Evolutionary conservation across 2,329 filamentous ascomycete genomes (phyloP), one percentile per base, ranked within the genome.

Genomic region (Rhynchosporium graminicola): DNA sequence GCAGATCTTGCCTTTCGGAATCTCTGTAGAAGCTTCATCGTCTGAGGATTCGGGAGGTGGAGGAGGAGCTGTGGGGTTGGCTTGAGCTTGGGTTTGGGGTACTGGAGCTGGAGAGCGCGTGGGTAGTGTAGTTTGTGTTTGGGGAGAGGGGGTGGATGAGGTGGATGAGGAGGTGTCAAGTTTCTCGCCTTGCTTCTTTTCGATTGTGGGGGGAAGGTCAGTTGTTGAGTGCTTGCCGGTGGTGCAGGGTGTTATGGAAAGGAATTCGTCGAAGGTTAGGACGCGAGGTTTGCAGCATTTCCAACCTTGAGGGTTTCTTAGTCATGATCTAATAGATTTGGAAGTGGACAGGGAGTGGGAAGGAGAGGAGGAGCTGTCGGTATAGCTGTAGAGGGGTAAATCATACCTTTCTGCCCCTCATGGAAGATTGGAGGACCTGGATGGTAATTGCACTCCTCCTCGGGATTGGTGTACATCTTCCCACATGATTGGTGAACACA

Each of bases 241-340:
- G 31, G 95, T 97, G 82, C 95, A 99, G 43, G 95, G 94, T 56
- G 90, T 82, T 71, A 99, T 98, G 64, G 82, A 77, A 77, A 99
- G 91, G 82, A 99, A 99, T 79, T 99, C 95, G 78, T 99, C 95
- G 76, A 99, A 99, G 63, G 92, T 97, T 71, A 99, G 82, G 71
- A 98, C 92, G 73, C 95, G 90, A 62, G 93, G 89, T 79, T 97
- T 98, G 85, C 95, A 99, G 82, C 95, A 99, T 80, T 96, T 96
- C 94, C 95, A 98, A 74, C 95, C 94, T 97, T 72, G 9, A 42
- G 12, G 15, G 42, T 45, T 20, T 42, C 10, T 36, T 3, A 28
- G 3, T 60, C 56, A 63, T 55, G 20, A 54, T 59, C 31, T 28
- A 31, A 47, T 29, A 20, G 20, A 20, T 20, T 1, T 20, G 20